A percentile compares a stretch with the other conserved stretches of the same genome.
Conservation (phyloP, 2,329 filamentous ascomycete genomes). For the Aspergillus cejpii region DNA sequence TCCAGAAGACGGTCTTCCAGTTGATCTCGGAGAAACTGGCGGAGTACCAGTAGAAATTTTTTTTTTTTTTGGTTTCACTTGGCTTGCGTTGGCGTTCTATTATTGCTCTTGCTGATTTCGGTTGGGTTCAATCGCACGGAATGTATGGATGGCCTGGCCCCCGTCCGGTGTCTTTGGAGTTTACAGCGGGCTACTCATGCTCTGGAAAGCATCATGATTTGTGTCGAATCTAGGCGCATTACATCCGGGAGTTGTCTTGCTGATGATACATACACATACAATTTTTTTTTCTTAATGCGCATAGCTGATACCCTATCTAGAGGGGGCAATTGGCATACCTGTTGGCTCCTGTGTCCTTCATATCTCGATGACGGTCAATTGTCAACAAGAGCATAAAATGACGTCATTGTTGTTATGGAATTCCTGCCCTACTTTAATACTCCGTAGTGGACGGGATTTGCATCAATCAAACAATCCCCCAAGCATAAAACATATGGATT, state of each 20-base stretch:
- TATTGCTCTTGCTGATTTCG: not conserved
- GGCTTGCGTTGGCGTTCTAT: not conserved
- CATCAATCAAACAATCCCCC: too few relatives aligned
- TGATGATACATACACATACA: not conserved
- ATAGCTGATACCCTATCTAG: not conserved
- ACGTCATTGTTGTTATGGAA: not conserved
- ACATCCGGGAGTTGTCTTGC: not conserved
- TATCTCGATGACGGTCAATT: too few relatives aligned
- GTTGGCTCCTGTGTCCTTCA: not conserved
- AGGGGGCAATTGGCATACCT: not conserved
- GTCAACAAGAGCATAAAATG: not conserved
- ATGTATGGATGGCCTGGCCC: not conserved
- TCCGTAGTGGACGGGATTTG: too few relatives aligned
- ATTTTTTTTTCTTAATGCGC: not conserved
- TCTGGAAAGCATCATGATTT: conserved; percentile 1
- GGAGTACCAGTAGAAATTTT: conserved; percentile 28
- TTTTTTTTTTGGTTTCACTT: conserved; percentile 1
- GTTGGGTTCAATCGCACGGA: conserved; percentile 6
- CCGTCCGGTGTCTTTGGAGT: conserved; percentile 14
- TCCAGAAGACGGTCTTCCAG: conserved; percentile 55
- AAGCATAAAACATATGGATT: too few relatives aligned
- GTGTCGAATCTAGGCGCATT: not conserved
- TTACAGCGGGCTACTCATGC: conserved; percentile 2
- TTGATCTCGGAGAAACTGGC: conserved; percentile 53
- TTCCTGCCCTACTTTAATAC: too few relatives aligned